These are phyloP conservation scores for Apiospora saccharicola DNA, from an alignment of 2,329 filamentous ascomycete species.

Conservation along the genomic window DNA sequence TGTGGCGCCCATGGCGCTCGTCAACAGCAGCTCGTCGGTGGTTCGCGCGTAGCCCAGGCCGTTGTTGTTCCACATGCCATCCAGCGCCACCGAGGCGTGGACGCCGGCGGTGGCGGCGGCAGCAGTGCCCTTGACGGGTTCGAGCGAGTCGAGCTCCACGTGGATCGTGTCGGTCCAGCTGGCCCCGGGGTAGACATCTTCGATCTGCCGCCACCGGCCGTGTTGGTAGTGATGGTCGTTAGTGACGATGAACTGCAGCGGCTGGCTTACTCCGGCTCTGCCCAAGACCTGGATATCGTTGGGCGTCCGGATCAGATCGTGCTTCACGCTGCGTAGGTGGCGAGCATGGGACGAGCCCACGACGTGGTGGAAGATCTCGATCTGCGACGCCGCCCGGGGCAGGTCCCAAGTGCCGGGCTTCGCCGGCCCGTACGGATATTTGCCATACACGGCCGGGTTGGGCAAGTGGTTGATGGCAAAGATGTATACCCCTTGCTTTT, in stretches of 20 bases:
- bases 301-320: slow-evolving; percentile 62
- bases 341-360: slow-evolving; percentile 49
- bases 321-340: slow-evolving; percentile 60
- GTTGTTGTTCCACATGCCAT: slow-evolving; percentile 60
- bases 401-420: slow-evolving; percentile 34
- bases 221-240: slow-evolving; percentile 65
- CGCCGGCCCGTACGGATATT: slow-evolving; percentile 23
- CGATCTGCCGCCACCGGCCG: slow-evolving; percentile 54
- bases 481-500: slow-evolving; percentile 59
- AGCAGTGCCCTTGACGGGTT: slow-evolving; percentile 35
- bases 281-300: slow-evolving; percentile 56
- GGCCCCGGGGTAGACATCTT: slow-evolving; percentile 50
- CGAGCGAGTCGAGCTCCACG: slow-evolving; percentile 45
- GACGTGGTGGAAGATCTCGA: slow-evolving; percentile 65
- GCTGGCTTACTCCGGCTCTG: slow-evolving; percentile 47
- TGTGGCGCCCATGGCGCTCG: slow-evolving; percentile 52
- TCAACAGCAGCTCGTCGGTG: slow-evolving; percentile 50
- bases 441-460: slow-evolving; percentile 48
- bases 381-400: slow-evolving; percentile 55
- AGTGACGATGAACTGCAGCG: slow-evolving; percentile 62
- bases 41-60: slow-evolving; percentile 59
- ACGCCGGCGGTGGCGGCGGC: slow-evolving; percentile 42
- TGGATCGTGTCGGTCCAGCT: slow-evolving; percentile 59
- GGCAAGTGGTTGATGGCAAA: slow-evolving; percentile 67
- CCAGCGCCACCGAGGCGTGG: slow-evolving; percentile 51